Conservation (phyloP, 495 filamentous ascomycete species). For the Patellaria atrata region DNA sequence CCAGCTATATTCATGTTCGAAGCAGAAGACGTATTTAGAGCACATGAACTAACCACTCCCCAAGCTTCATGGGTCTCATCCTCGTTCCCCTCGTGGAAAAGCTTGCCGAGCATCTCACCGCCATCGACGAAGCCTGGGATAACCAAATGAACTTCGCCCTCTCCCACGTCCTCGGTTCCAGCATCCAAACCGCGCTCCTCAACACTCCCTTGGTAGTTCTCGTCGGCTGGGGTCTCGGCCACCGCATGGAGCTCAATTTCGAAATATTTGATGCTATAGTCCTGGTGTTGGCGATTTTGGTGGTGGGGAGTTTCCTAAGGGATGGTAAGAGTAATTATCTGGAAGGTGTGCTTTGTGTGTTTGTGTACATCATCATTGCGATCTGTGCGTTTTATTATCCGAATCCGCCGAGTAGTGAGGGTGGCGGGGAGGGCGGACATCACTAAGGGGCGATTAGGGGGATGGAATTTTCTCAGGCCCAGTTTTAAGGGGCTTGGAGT, state of each 20-base stretch:
- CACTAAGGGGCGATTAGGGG: too few species aligned
- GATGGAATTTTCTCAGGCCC: too few species aligned
- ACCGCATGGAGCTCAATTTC: conserved; percentile 67
- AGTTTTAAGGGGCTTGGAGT: too few species aligned
- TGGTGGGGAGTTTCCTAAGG: conserved; percentile 38
- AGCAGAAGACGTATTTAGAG: too few species aligned
- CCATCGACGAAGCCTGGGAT: conserved; percentile 84
- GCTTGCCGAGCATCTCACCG: conserved; percentile 76
- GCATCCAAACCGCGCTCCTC: conserved; percentile 79
- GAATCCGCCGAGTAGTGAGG: conserved; percentile 26
- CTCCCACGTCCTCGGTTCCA: conserved; percentile 74
- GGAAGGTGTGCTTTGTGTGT: conserved; percentile 44
- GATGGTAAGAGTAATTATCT: conserved; percentile 34
- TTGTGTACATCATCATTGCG: conserved; percentile 49
- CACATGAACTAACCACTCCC: too few species aligned
- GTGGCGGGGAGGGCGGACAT: not conserved
- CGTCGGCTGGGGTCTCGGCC: conserved; percentile 65
- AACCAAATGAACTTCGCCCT: conserved; percentile 83
- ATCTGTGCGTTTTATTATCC: conserved; percentile 50
- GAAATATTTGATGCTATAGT: conserved; percentile 80
- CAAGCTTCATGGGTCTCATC: conserved; percentile 28
- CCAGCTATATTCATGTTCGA: too few species aligned
- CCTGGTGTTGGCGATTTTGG: conserved; percentile 74
- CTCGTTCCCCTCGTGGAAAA: conserved; percentile 81
- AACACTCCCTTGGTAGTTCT: conserved; percentile 76